phyloP scores from a whole-genome alignment of 805 yeast genomes.

The Candida quercuum region DNA sequence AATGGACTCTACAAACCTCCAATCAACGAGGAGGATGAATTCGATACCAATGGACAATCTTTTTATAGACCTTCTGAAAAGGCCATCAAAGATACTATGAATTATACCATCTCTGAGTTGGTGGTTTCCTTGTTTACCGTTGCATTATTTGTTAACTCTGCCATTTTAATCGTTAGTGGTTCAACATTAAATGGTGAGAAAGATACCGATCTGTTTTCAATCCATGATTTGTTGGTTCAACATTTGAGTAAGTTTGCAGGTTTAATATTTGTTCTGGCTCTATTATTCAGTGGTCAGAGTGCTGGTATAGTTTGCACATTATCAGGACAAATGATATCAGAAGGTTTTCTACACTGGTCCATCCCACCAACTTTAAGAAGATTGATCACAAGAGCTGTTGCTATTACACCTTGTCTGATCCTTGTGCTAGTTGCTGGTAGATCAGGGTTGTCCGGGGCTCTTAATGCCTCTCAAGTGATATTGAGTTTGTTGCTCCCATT shows the following conservation, averaged over 20 bases:
- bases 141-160: constrained; percentile 85
- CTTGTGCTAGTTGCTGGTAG: constrained; percentile 75
- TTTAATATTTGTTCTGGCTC: constrained; percentile 76
- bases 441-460: constrained; percentile 68
- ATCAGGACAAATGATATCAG: constrained; percentile 93
- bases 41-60: constrained; percentile 29
- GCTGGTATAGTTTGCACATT: constrained; percentile 95
- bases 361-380: constrained; percentile 79
- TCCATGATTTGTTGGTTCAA: constrained; percentile 58
- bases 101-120: constrained; percentile 77
- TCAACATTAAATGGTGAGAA: constrained; percentile 60
- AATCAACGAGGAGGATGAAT: constrained; percentile 23
- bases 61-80: constrained; percentile 71
- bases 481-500: constrained; percentile 75
- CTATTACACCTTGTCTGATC: constrained; percentile 80
- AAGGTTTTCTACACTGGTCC: constrained; percentile 80
- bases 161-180: constrained; percentile 89
- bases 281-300: constrained; percentile 80
- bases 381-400: constrained; percentile 74
- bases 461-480: constrained; percentile 84
- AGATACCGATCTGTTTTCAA: constrained; percentile 68
- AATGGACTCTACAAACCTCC: constrained; percentile 50
- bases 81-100: constrained; percentile 78
- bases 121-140: constrained; percentile 81
- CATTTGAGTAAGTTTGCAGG: constrained; percentile 76